These are phyloP conservation scores for Neoascochyta sp. DNA, from an alignment of 2,329 filamentous ascomycete species.

Conservation along the genomic window DNA sequence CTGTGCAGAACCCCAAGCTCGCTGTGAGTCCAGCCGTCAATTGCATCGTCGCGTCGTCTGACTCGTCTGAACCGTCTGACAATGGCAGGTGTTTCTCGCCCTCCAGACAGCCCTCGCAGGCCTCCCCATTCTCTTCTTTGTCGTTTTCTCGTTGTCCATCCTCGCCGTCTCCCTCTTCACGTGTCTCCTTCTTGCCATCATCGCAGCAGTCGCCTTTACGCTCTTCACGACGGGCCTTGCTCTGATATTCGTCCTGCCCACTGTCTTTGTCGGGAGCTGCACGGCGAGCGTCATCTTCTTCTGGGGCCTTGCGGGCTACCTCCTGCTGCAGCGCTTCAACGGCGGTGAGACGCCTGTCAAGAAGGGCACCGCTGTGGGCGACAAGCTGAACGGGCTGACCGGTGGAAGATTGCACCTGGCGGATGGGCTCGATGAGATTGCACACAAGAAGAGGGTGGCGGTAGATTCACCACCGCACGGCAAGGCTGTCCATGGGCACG, in stretches of 20 bases:
- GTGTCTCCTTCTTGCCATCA: conserved; percentile 53
- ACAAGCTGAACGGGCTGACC: conserved; percentile 16
- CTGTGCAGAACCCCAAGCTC: conserved; percentile 62
- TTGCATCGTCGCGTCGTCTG: not conserved
- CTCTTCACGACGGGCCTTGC: conserved; percentile 66
- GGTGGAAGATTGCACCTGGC: conserved; percentile 14
- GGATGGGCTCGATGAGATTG: conserved; percentile 3
- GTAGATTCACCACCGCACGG: conserved; percentile 3
- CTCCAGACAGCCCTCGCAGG: conserved; percentile 63
- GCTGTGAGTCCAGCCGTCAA: conserved; percentile 52
- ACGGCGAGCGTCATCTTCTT: conserved; percentile 62
- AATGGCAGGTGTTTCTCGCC: conserved; percentile 60
- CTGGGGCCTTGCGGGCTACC: conserved; percentile 56
- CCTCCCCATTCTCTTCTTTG: conserved; percentile 66
- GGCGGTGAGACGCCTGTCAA: conserved; percentile 20
- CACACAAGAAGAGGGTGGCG: conserved; percentile 4
- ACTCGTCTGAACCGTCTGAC: too few species aligned
- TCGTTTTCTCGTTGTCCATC: conserved; percentile 61
- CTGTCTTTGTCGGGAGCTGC: conserved; percentile 62
- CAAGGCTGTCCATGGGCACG: not conserved
- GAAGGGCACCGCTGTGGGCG: conserved; percentile 15
- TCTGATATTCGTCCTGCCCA: conserved; percentile 64
- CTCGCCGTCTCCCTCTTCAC: conserved; percentile 60
- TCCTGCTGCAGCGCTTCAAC: conserved; percentile 36
- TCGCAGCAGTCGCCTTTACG: conserved; percentile 57